These are phyloP conservation scores for Suillus paluster DNA, from an alignment of 768 basidiomycete genomes.

Conservation along the genomic window DNA sequence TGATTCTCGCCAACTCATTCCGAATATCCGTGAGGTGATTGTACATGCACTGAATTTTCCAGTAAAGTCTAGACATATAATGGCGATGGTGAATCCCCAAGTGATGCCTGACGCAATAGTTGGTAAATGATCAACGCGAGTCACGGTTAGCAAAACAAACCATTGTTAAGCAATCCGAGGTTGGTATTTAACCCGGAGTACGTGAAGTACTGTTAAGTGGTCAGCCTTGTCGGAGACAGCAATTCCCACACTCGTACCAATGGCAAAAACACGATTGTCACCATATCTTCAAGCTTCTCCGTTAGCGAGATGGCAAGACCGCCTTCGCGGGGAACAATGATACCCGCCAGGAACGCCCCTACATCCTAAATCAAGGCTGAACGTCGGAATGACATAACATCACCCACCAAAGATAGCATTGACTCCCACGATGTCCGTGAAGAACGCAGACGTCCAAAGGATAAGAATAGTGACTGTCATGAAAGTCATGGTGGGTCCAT, in stretches of 20 bases:
- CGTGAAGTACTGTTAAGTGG: conserved; percentile 78
- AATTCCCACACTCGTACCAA: conserved; percentile 52
- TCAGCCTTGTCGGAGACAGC: neutral
- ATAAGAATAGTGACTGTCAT: conserved; percentile 86
- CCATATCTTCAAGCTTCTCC: conserved; percentile 95
- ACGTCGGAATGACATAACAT: neutral
- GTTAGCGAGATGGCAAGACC: conserved; percentile 84
- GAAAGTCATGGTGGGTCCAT: conserved; percentile 84
- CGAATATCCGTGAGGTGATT: conserved; percentile 64
- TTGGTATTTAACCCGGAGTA: conserved; percentile 93
- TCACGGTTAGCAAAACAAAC: conserved; percentile 34
- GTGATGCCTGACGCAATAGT: conserved; percentile 55
- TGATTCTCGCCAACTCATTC: conserved; percentile 83
- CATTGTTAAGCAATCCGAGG: conserved; percentile 80
- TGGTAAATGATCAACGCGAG: neutral
- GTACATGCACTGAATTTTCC: conserved; percentile 91
- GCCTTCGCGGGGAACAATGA: conserved; percentile 87
- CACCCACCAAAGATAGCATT: conserved; percentile 84
- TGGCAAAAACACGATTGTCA: conserved; percentile 87
- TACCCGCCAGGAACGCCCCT: conserved; percentile 84
- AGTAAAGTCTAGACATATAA: conserved; percentile 75
- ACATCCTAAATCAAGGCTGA: neutral
- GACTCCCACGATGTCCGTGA: conserved; percentile 94
- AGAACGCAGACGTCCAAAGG: conserved; percentile 86
- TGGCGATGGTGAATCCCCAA: conserved; percentile 88